phyloP scores from a whole-genome alignment of 1,139 yeast species.

The Petasospora fabianii region DNA sequence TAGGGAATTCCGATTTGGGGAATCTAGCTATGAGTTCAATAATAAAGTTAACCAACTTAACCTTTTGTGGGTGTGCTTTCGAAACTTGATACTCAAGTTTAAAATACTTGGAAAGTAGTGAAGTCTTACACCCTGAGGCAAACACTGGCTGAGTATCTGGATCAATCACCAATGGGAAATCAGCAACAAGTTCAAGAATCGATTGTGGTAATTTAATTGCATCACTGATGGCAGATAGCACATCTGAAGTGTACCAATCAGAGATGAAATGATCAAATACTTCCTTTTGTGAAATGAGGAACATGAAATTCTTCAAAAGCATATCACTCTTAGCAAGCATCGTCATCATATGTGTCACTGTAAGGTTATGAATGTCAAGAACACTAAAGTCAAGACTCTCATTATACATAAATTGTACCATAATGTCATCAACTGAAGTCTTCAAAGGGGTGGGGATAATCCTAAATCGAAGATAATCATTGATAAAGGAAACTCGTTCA shows the following conservation, averaged over 20 bases:
- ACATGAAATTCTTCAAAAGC: conserved; percentile 9
- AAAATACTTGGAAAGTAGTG: conserved; percentile 6
- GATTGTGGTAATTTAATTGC: not conserved
- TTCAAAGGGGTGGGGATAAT: conserved; percentile 6
- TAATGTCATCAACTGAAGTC: conserved; percentile 7
- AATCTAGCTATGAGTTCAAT: conserved; percentile 13
- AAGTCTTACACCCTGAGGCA: not conserved
- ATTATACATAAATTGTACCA: conserved; percentile 10
- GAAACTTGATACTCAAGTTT: conserved; percentile 1
- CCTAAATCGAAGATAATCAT: conserved; percentile 9
- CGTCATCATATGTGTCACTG: conserved; percentile 5
- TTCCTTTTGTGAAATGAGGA: not conserved
- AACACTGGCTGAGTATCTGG: not conserved
- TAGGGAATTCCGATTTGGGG: conserved; percentile 6
- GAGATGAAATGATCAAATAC: conserved; percentile 5
- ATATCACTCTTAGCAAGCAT: conserved; percentile 11
- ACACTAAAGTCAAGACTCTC: conserved; percentile 5
- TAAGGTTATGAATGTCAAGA: conserved; percentile 1
- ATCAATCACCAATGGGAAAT: conserved; percentile 11
- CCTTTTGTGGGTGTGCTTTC: conserved; percentile 9
- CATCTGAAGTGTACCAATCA: conserved; percentile 10
- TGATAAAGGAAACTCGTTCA: conserved; percentile 1
- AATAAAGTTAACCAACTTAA: conserved; percentile 16
- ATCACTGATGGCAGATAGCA: not conserved
- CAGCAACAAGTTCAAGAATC: conserved; percentile 1